Evolutionary conservation across 208 protist genomes (phyloP), one percentile per base, ranked within the genome.

Genomic region (Spironucleus salmonicida): DNA sequence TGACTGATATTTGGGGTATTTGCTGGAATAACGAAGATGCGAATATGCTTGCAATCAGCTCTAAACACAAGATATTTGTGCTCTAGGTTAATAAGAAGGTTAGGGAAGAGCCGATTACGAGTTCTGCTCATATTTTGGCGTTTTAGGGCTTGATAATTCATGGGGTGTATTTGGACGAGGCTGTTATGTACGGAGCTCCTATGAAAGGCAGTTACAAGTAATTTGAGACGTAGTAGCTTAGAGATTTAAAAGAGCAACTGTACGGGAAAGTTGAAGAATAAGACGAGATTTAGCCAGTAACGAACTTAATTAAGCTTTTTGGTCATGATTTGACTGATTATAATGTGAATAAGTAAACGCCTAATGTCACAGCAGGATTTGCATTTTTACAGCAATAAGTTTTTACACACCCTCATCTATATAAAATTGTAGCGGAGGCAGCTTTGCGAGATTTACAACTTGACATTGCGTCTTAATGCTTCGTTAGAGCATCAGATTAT

Each of bases 41-140:
- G 30, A 57, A 40, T 45, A 19, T 71, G 9, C 4, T 49, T 35
- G 64, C 64, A 9, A 38, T 71, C 64, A 32, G 30, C n/a, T 57
- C 64, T 23, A n/a, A 49, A 15, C 38, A 71, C 64, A 71, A 71
- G n/a, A 45, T 71, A 40, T 42, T 71, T 42, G 34, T 71, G 9
- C n/a, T 71, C 34, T 38, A 71, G 9, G 9, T 71, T 57, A 35
- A 71, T 11, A 71, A 11, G 32, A n/a, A 71, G 34, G 45, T 15
- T 7, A 71, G n/a, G 15, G 64, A 71, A 35, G 64, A 71, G 32
- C 27, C 64, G 19, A 71, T 71, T 27, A 29, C 27, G 27, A 42
- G 11, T 35, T 71, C 64, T n/a, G 64, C 64, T 15, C 64, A 71
- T n/a, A 57, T 71, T n/a, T 11, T 71, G 7, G 64, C 30, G 64